Evolutionary conservation across 2,329 filamentous ascomycete species (phyloP), one percentile per base, ranked within the genome.

Genomic region (Westerdykella ornata): DNA sequence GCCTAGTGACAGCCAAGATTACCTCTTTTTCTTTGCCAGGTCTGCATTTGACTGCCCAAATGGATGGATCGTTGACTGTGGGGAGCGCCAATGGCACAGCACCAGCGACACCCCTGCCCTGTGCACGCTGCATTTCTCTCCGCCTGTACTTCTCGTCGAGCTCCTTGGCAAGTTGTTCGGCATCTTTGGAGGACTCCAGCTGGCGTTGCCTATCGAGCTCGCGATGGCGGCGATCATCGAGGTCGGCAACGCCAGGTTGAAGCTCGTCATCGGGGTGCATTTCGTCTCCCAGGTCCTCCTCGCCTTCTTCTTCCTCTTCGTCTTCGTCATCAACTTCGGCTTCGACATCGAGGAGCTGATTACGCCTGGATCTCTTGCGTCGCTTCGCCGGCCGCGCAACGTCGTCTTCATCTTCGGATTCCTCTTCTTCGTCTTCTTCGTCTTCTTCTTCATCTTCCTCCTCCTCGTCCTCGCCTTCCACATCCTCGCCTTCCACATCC

Each of bases 21-120:
- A 94, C 84, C 60, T 98, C 92, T 46, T 84, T 81, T 69, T 98
- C 92, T 67, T 98, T 98, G 56, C 90, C 90, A 53, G 92, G 87
- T 63, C 92, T 92, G 69, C 88, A 95, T 56, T 85, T 82, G 48
- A 95, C 83, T 46, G 85, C 88, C 87, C 88, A 98, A 61, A 98
- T 97, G 56, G 86, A 88, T 1, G 92, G 92, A 64, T 98, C 92
- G 48, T 96, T 85, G 37, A 96, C 89, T 56, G 87, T 92, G 4
- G 92, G 92, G 33, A 97, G 80, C 11, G 97, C 76, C 32, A 97
- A 71, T 3, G 61, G 61, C 7, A 63, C 51, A 18, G 59, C 54
- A 33, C 61, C 61, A 14, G 56, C 54, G 32, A 51, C 56, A 36
- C 53, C 56, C 39, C 56, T 50, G n/a, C 30, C 30, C 33, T 56